phyloP scores from a whole-genome alignment of 306 rosid genomes.

The Inga laurina region DNA sequence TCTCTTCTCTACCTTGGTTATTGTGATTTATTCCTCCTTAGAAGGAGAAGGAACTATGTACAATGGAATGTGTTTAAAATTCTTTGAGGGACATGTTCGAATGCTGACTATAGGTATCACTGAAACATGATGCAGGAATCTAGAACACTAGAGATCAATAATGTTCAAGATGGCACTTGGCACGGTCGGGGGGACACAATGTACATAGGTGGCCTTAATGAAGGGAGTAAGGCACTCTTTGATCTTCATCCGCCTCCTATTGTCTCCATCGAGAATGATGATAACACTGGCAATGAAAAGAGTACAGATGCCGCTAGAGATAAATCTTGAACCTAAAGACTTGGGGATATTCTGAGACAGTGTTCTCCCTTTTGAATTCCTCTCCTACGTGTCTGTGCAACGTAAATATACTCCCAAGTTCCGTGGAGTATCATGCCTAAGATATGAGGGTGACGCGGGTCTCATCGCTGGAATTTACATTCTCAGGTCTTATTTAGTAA shows the following conservation, averaged over 20 bases:
- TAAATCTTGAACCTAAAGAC: conserved; percentile 38
- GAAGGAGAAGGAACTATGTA: conserved; percentile 3
- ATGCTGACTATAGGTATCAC: conserved; percentile 17
- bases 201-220: conserved; percentile 69
- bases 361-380: conserved; percentile 21
- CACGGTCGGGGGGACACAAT: conserved; percentile 91
- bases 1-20: neutral
- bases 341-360: conserved; percentile 10
- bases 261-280: conserved; percentile 47
- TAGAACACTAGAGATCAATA: conserved; percentile 94
- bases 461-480: conserved; percentile 11
- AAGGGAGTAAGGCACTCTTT: conserved; percentile 53
- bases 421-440: conserved; percentile 8
- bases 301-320: conserved; percentile 24
- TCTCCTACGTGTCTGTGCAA: conserved; percentile 20
- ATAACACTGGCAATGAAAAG: conserved; percentile 33
- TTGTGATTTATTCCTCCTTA: neutral
- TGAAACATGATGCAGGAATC: conserved; percentile 64
- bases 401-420: neutral
- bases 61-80: neutral
- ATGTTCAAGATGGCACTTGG: conserved; percentile 96
- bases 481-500: conserved; percentile 4
- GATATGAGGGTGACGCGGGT: conserved; percentile 7
- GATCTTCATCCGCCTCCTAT: conserved; percentile 66
- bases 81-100: neutral